These are phyloP conservation scores for Sugiyamaella mastotermitis DNA, from an alignment of 805 yeast genomes.

Conservation along the genomic window DNA sequence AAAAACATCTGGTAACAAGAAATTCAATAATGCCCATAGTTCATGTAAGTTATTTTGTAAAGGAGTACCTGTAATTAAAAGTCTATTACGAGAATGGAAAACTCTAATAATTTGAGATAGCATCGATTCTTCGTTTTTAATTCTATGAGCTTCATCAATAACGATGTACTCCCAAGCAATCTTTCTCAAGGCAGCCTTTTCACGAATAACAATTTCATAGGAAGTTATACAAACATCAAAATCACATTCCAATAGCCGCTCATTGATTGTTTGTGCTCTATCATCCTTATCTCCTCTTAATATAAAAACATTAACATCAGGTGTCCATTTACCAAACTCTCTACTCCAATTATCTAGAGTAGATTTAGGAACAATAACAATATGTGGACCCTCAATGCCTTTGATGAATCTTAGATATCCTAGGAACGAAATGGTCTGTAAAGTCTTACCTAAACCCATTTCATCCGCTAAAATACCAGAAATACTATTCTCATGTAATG, in stretches of 20 bases:
- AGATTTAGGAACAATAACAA: slow-evolving; percentile 90
- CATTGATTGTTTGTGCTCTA: slow-evolving; percentile 54
- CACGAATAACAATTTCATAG: slow-evolving; percentile 88
- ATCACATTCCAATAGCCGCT: slow-evolving; percentile 56
- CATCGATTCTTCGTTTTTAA: slow-evolving; percentile 88
- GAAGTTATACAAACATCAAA: slow-evolving; percentile 90
- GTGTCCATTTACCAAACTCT: slow-evolving; percentile 92
- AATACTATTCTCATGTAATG: slow-evolving; percentile 74
- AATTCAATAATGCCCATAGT: slow-evolving; percentile 89
- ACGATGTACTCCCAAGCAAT: slow-evolving; percentile 89
- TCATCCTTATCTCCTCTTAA: slow-evolving; percentile 84
- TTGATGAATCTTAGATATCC: slow-evolving; percentile 78
- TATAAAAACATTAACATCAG: slow-evolving; percentile 78
- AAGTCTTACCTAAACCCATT: slow-evolving; percentile 95
- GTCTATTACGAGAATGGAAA: slow-evolving; percentile 76
- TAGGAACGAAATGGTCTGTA: slow-evolving; percentile 88
- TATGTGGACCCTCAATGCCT: slow-evolving; percentile 80
- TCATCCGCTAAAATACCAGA: slow-evolving; percentile 96
- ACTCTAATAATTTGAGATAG: slow-evolving; percentile 85
- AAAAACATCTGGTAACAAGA: slow-evolving; percentile 88
- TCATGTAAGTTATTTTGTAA: slow-evolving; percentile 92
- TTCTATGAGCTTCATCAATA: slow-evolving; percentile 95
- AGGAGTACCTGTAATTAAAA: slow-evolving; percentile 94
- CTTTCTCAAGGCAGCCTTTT: slow-evolving; percentile 71
- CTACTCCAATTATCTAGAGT: slow-evolving; percentile 95